Evolutionary conservation across 371 early-diverging fungal species (phyloP).

Genomic region (Globomyces sp.): DNA sequence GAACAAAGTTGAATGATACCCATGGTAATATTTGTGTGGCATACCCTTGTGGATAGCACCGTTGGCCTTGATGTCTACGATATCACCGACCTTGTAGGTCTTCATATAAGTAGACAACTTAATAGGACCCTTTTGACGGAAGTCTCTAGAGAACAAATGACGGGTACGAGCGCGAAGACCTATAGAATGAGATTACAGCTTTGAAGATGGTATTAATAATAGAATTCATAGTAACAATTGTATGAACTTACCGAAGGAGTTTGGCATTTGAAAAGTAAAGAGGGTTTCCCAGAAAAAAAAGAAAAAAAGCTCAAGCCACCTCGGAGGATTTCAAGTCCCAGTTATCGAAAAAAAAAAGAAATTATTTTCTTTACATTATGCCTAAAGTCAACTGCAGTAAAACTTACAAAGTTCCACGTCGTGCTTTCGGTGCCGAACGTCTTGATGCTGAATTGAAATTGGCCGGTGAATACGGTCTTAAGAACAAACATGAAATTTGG

Average conservation of each 20-base stretch:
- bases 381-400: slow-evolving; percentile 62
- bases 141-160: slow-evolving; percentile 96
- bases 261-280: slow-evolving; percentile 14
- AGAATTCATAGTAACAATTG: no score
- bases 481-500: slow-evolving; percentile 99
- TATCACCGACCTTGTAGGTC: slow-evolving; percentile 98
- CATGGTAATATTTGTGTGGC: slow-evolving; percentile 99
- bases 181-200: slow-evolving; percentile 13
- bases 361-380: slow-evolving; percentile 21
- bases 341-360: no score
- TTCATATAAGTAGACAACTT: slow-evolving; percentile 95
- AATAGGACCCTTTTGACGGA: slow-evolving; percentile 93
- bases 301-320: neutral
- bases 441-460: slow-evolving; percentile 99
- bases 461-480: slow-evolving; percentile 98
- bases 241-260: slow-evolving; percentile 6
- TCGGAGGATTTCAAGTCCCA: no score
- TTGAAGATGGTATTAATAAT: no score
- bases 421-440: slow-evolving; percentile 99
- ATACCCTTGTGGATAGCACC: slow-evolving; percentile 99
- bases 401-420: slow-evolving; percentile 98
- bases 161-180: slow-evolving; percentile 97
- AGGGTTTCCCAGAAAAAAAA: neutral
- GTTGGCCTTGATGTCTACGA: slow-evolving; percentile 98
- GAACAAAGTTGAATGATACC: slow-evolving; percentile 54